Conservation (phyloP, 805 yeast genomes). For the Soucietia sequanensis region DNA sequence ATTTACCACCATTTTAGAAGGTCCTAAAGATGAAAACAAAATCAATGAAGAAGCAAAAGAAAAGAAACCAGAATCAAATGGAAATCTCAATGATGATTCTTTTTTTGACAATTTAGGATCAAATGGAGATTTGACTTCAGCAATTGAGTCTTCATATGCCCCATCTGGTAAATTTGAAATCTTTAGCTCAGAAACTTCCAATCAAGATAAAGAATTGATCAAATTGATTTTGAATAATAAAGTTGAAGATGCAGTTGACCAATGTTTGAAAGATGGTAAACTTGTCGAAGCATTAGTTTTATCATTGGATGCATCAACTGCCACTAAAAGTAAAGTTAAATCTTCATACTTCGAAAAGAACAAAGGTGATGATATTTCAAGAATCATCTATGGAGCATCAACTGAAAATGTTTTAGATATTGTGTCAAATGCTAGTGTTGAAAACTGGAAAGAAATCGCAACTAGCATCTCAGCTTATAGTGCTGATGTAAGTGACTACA, state of each 20-base stretch:
- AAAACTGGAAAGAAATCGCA: conserved; percentile 84
- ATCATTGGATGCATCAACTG: conserved; percentile 64
- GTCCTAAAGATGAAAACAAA: conserved; percentile 8
- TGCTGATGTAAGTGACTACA: conserved; percentile 47
- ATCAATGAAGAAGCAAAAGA: conserved; percentile 7
- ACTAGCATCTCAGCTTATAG: conserved; percentile 61
- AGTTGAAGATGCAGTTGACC: conserved; percentile 62
- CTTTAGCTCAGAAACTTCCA: conserved; percentile 30
- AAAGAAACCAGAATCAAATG: conserved; percentile 6
- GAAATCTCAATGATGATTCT: conserved; percentile 21
- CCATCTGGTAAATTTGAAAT: conserved; percentile 58
- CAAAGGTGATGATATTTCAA: conserved; percentile 57
- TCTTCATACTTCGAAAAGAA: conserved; percentile 66
- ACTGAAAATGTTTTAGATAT: conserved; percentile 60
- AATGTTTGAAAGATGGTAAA: conserved; percentile 60
- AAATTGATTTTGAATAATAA: conserved; percentile 58
- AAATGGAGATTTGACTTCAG: conserved; percentile 6
- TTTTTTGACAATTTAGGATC: conserved; percentile 39
- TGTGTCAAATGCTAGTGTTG: conserved; percentile 72
- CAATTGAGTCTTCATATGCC: conserved; percentile 17
- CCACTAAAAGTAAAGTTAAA: conserved; percentile 64
- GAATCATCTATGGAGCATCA: conserved; percentile 69
- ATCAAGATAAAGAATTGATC: conserved; percentile 39
- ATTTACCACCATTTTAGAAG: conserved; percentile 32
- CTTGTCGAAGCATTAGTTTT: conserved; percentile 79